Percentiles rank a stretch among this genome's conserved stretches.
phyloP scores from a whole-genome alignment of 192 early-diverging fungal genomes.

The Diversispora eburnea region DNA sequence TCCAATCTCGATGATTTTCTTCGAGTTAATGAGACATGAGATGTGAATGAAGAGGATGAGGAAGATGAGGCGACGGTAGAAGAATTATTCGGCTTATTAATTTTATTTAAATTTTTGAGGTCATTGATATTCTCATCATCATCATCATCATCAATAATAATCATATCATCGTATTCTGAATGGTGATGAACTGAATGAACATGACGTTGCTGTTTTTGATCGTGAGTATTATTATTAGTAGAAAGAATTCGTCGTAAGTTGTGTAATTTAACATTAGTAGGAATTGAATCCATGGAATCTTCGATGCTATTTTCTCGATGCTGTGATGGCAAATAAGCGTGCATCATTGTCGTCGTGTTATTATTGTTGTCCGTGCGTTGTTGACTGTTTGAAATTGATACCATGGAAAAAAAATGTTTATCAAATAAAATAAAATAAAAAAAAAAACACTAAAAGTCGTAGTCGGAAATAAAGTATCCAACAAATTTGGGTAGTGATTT shows the following conservation, averaged over 20 bases:
- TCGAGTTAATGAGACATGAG: conserved; percentile 3
- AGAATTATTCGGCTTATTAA: not conserved
- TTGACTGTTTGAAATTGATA: not conserved
- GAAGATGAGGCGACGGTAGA: not conserved
- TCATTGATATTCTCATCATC: not conserved
- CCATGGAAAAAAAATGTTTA: not conserved
- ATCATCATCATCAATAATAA: not conserved
- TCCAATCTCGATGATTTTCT: conserved; percentile 22
- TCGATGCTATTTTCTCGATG: not conserved
- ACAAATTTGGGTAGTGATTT: no score
- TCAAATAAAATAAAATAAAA: not conserved
- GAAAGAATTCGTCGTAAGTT: no score
- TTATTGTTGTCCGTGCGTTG: no score
- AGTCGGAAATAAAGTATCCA: no score
- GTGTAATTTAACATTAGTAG: no score
- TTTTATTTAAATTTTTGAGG: not conserved
- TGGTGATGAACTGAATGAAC: not conserved
- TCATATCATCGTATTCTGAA: not conserved
- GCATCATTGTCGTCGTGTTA: not conserved
- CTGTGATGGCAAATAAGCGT: not conserved
- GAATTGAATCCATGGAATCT: not conserved
- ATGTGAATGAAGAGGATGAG: not conserved
- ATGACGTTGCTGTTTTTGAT: not conserved
- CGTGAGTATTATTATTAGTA: not conserved
- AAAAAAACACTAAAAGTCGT: no score